Evolutionary conservation across 1,284 basidiomycete genomes (phyloP), one percentile per base, ranked within the genome.

Genomic region (Grifola frondosa): DNA sequence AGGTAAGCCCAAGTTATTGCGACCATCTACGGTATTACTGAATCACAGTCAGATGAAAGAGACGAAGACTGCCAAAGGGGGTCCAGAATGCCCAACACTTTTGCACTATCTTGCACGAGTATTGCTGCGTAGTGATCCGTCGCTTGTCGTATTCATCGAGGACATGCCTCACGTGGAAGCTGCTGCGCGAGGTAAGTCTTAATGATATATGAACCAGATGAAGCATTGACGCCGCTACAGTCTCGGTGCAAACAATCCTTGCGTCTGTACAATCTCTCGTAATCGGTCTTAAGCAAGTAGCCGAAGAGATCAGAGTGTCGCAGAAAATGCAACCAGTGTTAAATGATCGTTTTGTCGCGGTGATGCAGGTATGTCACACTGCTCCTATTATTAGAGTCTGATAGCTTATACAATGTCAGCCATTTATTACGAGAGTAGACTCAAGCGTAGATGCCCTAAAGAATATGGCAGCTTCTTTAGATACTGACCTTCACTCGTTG

Each of bases 71-170:
- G 79, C 78, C 0, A 82, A 79, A 45, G 78, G 79, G 0, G 75
- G 77, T 0, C 42, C 77, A 0, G 80, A 80, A 2, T 94, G 90
- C 53, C 90, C 91, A 0, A 95, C 90, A 0, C 70, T 97, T 19
- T 69, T 97, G 20, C 92, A 97, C 63, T 96, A 92, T 61, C 60
- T 96, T 19, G 89, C 89, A 6, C 74, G 78, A 37, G 74, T 89
- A 5, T 70, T 96, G n/a, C 63, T 90, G 46, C 75, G 81, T 31
- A 76, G 74, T 10, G 83, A 93, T 57, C 77, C 86, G 1, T 68
- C 72, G 1, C 61, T 90, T 5, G 70, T 88, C 0, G 75, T 77
- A 11, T 95, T 93, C 65, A 74, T 90, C 7, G 86, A 92, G 26
- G 92, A 95, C 19, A 68, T 91, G 54, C 82, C 89, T 3, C 84